Evolutionary conservation across 2,329 filamentous ascomycete species (phyloP).

Genomic region (Sporothrix pallida): DNA sequence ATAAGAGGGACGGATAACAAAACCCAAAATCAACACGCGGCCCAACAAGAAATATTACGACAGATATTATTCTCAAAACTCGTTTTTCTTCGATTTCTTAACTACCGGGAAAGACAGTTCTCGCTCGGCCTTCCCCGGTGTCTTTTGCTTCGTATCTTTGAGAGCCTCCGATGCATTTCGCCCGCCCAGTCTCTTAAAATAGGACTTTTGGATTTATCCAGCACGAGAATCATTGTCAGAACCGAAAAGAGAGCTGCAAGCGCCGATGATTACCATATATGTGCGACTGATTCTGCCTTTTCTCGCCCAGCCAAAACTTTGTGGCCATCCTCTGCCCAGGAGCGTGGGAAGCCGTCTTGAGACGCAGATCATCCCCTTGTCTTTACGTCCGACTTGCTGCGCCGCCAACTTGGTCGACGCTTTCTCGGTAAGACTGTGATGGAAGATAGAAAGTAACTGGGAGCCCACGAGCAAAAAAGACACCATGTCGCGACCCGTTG

Average conservation of each 20-base stretch:
- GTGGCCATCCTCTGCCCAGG: constrained; percentile 11
- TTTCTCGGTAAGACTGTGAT: background rate
- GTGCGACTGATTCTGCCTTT: background rate
- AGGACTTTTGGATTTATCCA: constrained; percentile 6
- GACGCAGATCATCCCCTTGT: constrained; percentile 18
- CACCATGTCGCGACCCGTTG: background rate
- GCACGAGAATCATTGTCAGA: background rate
- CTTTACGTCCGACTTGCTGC: constrained; percentile 19
- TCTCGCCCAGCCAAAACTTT: background rate
- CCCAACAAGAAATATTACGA: background rate
- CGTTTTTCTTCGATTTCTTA: background rate
- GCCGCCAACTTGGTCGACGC: background rate
- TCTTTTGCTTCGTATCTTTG: background rate
- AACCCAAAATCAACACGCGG: background rate
- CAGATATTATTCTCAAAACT: background rate
- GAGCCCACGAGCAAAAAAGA: no score
- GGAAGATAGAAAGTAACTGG: background rate
- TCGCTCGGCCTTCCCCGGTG: background rate
- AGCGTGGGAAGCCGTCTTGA: constrained; percentile 20
- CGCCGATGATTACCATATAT: background rate
- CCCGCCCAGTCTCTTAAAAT: background rate
- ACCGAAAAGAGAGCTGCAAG: background rate
- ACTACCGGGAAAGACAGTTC: background rate
- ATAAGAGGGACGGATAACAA: background rate
- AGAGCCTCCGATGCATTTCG: no score